Percentiles rank a stretch among this genome's conserved stretches.
phyloP scores from a whole-genome alignment of 192 early-diverging fungal genomes.

The Podila minutissima region DNA sequence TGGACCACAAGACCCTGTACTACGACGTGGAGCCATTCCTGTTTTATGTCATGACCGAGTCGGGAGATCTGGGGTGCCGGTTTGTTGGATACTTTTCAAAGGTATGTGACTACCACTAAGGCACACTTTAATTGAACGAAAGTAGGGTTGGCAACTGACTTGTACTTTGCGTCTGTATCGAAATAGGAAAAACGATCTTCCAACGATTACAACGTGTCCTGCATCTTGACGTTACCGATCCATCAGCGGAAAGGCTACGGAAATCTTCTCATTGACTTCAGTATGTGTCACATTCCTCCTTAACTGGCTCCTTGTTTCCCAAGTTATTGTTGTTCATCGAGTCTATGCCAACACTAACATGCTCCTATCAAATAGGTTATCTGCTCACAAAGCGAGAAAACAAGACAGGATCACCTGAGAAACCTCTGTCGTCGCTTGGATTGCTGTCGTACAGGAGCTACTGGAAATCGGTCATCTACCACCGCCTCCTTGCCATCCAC shows the following conservation, averaged over 20 bases:
- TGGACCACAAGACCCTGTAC: constrained; percentile 97
- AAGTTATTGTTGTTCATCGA: neutral
- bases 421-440: constrained; percentile 91
- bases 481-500: constrained; percentile 65
- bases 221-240: constrained; percentile 89
- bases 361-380: constrained; percentile 66
- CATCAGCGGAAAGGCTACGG: constrained; percentile 93
- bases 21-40: constrained; percentile 98
- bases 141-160: neutral
- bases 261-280: constrained; percentile 93
- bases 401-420: constrained; percentile 88
- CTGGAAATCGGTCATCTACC: constrained; percentile 82
- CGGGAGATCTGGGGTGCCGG: constrained; percentile 77
- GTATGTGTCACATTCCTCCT: constrained; percentile 54
- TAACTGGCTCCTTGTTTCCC: neutral
- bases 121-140: neutral
- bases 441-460: constrained; percentile 88
- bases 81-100: constrained; percentile 99
- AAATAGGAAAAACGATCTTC: constrained; percentile 83
- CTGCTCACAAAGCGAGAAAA: constrained; percentile 80
- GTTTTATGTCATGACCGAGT: constrained; percentile 95
- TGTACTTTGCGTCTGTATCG: neutral
- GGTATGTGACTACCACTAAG: constrained; percentile 23
- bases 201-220: constrained; percentile 91
- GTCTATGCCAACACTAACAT: neutral